A percentile compares a stretch with the other conserved stretches of the same genome.
Evolutionary conservation across 192 early-diverging fungal genomes (phyloP).

Genomic region (Coemansia sp.): DNA sequence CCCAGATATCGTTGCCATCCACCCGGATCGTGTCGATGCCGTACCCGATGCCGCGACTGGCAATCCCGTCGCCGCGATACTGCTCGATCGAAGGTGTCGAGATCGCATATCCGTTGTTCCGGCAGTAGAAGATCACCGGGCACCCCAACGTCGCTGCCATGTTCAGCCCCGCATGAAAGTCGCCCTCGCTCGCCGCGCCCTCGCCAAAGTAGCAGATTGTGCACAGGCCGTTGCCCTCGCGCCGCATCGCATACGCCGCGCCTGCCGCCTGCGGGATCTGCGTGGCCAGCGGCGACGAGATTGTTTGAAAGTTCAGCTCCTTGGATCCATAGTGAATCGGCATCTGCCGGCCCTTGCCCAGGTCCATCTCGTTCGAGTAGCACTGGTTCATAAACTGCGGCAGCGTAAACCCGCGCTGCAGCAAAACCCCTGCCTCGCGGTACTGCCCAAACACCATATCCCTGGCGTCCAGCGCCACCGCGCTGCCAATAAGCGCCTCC

Average conservation of each 20-base stretch:
- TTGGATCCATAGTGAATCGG: constrained; percentile 92
- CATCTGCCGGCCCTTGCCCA: constrained; percentile 97
- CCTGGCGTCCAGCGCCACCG: constrained; percentile 75
- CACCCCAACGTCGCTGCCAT: constrained; percentile 89
- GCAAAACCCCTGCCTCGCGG: constrained; percentile 87
- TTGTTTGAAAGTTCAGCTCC: constrained; percentile 87
- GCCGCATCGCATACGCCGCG: constrained; percentile 89
- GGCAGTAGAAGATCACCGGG: constrained; percentile 93
- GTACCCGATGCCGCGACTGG: constrained; percentile 89
- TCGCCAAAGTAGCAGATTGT: constrained; percentile 97
- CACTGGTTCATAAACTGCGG: constrained; percentile 97
- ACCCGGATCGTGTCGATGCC: constrained; percentile 96
- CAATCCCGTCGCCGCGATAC: constrained; percentile 97
- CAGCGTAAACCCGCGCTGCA: constrained; percentile 93
- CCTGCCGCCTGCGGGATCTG: constrained; percentile 98
- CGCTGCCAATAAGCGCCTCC: constrained; percentile 90
- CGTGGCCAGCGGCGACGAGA: constrained; percentile 92
- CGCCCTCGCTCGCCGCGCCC: constrained; percentile 94
- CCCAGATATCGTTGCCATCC: constrained; percentile 98
- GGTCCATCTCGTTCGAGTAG: constrained; percentile 81
- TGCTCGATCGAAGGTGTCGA: constrained; percentile 93
- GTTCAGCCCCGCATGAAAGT: constrained; percentile 96
- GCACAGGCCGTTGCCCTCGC: constrained; percentile 68
- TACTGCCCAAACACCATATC: constrained; percentile 99
- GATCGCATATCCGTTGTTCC: constrained; percentile 99